Base-by-base conservation (phyloP, 208 protist species). In the Trypanosoma avium region DNA sequence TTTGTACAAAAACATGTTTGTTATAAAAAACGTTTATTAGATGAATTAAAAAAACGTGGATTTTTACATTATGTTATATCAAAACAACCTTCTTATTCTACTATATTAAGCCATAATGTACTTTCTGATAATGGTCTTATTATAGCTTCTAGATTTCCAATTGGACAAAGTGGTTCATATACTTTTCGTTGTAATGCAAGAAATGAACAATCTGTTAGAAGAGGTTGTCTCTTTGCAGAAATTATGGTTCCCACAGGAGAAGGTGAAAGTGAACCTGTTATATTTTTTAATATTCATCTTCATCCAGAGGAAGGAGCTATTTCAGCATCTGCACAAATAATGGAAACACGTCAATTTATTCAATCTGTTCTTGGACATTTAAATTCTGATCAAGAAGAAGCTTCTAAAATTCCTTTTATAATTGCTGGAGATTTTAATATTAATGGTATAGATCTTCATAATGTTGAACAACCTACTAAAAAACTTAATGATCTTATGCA, bases 221-320 rank as follows among this genome's bases (percentile, higher is more conserved):
- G 90, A 48, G 90, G 90, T 30, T 92, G 88, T 32, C 70, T 96
- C 27, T 93, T 94, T 49, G 90, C 90, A 0, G 84, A 94, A 60
- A 61, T 96, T 9, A 80, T 85, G 53, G 57, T 96, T 7, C 87
- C 90, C 15, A 55, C 64, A n/a, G 0, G 19, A n/a, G 33, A 55
- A 9, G 45, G 62, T 49, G 75, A 73, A 56, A 36, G 47, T 19
- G 77, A 70, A 7, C 71, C 72, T 2, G 57, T 94, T 9, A 67
- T 92, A 13, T 83, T 94, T 58, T 93, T 96, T 63, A 93, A 94
- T 56, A 82, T 94, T 4, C 88, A 96, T 60, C 70, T 96, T 35
- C 79, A 86, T 5, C 78, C 82, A 7, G 80, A 92, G 64, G 85
- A 92, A 36, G 62, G 73, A 43, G 47, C 54, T 19, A 67, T 81